phyloP scores from a whole-genome alignment of 768 basidiomycete species.

The Leccinum subtestaceum region DNA sequence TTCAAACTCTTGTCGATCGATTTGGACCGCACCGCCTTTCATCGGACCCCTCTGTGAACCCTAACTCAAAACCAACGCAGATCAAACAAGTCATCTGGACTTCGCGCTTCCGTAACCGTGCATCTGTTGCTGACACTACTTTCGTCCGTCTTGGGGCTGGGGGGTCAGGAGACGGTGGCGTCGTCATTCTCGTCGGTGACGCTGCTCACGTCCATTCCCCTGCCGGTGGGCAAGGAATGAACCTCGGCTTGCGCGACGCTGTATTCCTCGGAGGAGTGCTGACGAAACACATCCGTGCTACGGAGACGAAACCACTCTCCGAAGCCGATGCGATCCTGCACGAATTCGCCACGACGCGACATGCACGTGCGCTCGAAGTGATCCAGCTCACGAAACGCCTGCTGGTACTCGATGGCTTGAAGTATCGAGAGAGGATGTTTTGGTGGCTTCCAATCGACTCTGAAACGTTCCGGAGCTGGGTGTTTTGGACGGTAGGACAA shows the following conservation, averaged over 20 bases:
- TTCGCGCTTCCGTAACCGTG: slow-evolving; percentile 44
- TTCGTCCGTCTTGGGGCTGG: slow-evolving; percentile 31
- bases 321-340: slow-evolving; percentile 33
- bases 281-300: slow-evolving; percentile 30
- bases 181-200: slow-evolving; percentile 38
- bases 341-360: slow-evolving; percentile 37
- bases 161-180: slow-evolving; percentile 12
- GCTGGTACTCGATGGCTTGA: slow-evolving; percentile 22
- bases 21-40: slow-evolving; percentile 36
- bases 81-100: slow-evolving; percentile 43
- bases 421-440: slow-evolving; percentile 12
- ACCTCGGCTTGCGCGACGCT: slow-evolving; percentile 54
- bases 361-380: slow-evolving; percentile 39
- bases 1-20: slow-evolving; percentile 42
- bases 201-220: slow-evolving; percentile 55
- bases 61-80: slow-evolving; percentile 24
- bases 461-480: slow-evolving; percentile 25
- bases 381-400: slow-evolving; percentile 41
- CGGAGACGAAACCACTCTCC: slow-evolving; percentile 4
- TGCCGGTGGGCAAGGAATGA: slow-evolving; percentile 57
- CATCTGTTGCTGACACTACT: slow-evolving; percentile 40
- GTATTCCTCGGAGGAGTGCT: slow-evolving; percentile 44
- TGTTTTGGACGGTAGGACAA: slow-evolving; percentile 19
- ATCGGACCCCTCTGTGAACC: slow-evolving; percentile 36
- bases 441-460: slow-evolving; percentile 29